Base-by-base conservation (phyloP, 306 rosid genomes). In the Oemleria cerasiformis region DNA sequence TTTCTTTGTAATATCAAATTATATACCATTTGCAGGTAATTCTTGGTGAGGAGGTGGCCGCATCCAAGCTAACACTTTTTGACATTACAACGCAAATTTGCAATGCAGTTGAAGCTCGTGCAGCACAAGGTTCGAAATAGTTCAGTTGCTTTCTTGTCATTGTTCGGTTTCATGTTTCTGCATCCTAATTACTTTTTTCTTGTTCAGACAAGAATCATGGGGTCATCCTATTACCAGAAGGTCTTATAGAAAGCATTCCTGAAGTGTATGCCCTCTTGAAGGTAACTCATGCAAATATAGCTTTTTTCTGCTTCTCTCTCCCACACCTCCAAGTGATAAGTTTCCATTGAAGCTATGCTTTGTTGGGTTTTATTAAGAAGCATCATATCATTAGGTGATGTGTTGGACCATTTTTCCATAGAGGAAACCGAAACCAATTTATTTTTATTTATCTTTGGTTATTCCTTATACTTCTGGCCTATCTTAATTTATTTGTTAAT, bases 31-130 rank as follows among this genome's bases (percentile, higher is more conserved):
- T 78, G 75, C 81, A 94, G 99, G 96, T 94, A 34, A 82, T 94
- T 86, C 97, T 94, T 78, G 99, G 97, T 47, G 99, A 91, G 85
- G 97, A 89, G 78, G 97, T 94, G 72, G 96, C 99, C 72, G 95
- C 95, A 55, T 91, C 96, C 48, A 94, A 94, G 79, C 97, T 91
- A 63, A 94, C 99, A 20, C 90, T 94, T 76, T 94, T 88, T 81
- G 92, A 94, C 75, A 75, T 94, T 75, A 72, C 97, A 11, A 86
- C 77, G 69, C 96, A 92, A 82, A 89, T 91, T 72, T 81, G 96
- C 66, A 96, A 94, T 77, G 97, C 99, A 21, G 85, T 94, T 76
- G 96, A 94, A 84, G 84, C 95, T 61, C 91, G 99, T 81, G 96
- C 96, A 38, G 82, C 82, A 65, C 96, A 89, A 86, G 99, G 99